A percentile compares a stretch with the other conserved stretches of the same genome.
These are phyloP conservation scores for Trichoderma reesei DNA, from an alignment of 495 filamentous ascomycete genomes.

Conservation along the genomic window DNA sequence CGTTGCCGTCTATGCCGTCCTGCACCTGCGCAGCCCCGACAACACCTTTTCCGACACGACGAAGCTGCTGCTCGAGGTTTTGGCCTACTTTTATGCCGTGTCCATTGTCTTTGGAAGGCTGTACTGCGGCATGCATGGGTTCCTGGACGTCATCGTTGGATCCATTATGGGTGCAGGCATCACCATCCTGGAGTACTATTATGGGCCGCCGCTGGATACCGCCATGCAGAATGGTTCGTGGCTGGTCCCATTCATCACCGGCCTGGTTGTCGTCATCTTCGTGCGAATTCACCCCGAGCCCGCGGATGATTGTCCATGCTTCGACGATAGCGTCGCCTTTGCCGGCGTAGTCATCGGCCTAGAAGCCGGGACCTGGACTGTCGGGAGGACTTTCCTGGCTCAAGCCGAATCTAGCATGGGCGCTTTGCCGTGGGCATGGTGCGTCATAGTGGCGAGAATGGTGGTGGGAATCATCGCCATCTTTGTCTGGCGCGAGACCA, in stretches of 20 bases:
- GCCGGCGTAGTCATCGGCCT: conserved; percentile 78
- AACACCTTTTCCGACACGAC: conserved; percentile 40
- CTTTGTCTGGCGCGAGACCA: conserved; percentile 79
- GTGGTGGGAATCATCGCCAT: conserved; percentile 70
- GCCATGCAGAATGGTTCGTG: conserved; percentile 51
- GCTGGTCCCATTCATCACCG: conserved; percentile 47
- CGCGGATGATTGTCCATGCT: conserved; percentile 93
- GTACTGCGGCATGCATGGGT: conserved; percentile 98
- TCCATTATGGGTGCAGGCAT: conserved; percentile 58
- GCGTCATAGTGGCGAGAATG: conserved; percentile 55
- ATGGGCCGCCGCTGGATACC: conserved; percentile 54
- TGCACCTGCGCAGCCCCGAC: conserved; percentile 49
- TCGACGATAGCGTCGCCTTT: conserved; percentile 93
- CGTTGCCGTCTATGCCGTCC: conserved; percentile 74
- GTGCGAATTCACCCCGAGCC: conserved; percentile 92
- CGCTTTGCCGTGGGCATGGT: conserved; percentile 49
- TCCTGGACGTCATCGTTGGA: conserved; percentile 79
- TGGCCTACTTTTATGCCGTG: conserved; percentile 73
- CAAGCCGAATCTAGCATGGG: conserved; percentile 41
- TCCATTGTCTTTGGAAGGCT: conserved; percentile 85
- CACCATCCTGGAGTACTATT: conserved; percentile 61
- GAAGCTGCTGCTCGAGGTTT: conserved; percentile 48
- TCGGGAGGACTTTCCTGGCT: conserved; percentile 47
- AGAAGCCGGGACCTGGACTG: conserved; percentile 74
- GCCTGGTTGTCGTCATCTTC: conserved; percentile 57